Conservation (phyloP, 2,329 filamentous ascomycete genomes). For the Chaetoscypha palmicola region DNA sequence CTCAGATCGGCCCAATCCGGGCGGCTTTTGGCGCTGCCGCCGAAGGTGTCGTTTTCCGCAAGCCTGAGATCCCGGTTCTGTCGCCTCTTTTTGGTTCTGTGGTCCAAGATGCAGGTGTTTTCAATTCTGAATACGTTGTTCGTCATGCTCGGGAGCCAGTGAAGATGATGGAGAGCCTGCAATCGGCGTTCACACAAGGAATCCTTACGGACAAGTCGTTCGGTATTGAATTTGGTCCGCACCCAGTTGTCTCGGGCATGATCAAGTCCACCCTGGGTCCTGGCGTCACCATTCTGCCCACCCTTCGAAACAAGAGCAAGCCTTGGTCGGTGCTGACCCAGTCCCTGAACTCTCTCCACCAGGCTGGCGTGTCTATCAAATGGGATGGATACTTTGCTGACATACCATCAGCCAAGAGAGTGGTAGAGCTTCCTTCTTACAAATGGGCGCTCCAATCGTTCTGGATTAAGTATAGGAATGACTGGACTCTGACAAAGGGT, state of each 20-base stretch:
- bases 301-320: conserved; percentile 43
- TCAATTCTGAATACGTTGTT: conserved; percentile 55
- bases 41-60: conserved; percentile 43
- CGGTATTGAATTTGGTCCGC: conserved; percentile 64
- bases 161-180: conserved; percentile 57
- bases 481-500: conserved; percentile 57
- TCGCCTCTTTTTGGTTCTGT: conserved; percentile 59
- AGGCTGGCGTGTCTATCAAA: conserved; percentile 49
- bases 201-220: conserved; percentile 50
- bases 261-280: conserved; percentile 55
- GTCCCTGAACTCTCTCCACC: conserved; percentile 52
- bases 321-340: conserved; percentile 48
- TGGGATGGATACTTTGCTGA: conserved; percentile 53
- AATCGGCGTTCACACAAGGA: conserved; percentile 50
- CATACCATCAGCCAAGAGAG: conserved; percentile 45
- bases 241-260: conserved; percentile 61
- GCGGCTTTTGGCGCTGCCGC: conserved; percentile 39
- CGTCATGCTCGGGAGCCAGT: conserved; percentile 61
- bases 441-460: conserved; percentile 57
- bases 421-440: conserved; percentile 53
- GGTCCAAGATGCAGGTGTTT: conserved; percentile 33
- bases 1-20: conserved; percentile 47
- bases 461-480: conserved; percentile 39
- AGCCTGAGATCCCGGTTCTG: conserved; percentile 52
- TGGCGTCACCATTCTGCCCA: conserved; percentile 32